These are phyloP conservation scores for Aspergillus indologenus DNA, from an alignment of 495 filamentous ascomycete species.

Conservation along the genomic window DNA sequence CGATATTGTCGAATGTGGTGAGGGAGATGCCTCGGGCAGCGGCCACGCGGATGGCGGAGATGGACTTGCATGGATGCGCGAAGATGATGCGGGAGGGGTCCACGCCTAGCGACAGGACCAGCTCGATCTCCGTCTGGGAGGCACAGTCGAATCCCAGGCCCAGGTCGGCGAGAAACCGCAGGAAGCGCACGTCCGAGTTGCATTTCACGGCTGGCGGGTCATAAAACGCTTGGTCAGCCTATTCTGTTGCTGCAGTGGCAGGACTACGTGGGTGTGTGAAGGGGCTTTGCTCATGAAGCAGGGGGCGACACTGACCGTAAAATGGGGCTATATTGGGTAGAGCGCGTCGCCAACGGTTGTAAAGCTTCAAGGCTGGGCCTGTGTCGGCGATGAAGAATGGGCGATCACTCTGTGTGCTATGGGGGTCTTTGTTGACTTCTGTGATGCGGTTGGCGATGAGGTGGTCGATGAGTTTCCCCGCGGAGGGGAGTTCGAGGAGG, in stretches of 20 bases:
- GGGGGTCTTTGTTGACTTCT: not conserved
- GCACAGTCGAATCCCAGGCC: conserved; percentile 36
- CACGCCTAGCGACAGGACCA: conserved; percentile 27
- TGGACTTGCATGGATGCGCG: conserved; percentile 33
- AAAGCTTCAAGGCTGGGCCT: not conserved
- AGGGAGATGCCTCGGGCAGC: conserved; percentile 16
- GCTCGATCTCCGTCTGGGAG: conserved; percentile 27
- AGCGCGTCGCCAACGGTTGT: not conserved
- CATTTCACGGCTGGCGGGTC: conserved; percentile 32
- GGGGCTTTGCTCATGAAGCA: no score
- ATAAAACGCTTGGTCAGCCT: conserved; percentile 8
- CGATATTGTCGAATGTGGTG: conserved; percentile 36
- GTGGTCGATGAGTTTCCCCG: not conserved
- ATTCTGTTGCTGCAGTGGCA: not conserved
- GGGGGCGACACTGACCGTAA: not conserved
- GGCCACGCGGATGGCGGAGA: conserved; percentile 23
- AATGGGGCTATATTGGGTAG: not conserved
- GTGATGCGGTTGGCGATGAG: not conserved
- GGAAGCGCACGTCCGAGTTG: conserved; percentile 28
- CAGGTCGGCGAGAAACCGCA: conserved; percentile 23
- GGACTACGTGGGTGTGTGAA: not conserved
- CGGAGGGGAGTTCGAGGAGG: not conserved
- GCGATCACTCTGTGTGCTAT: not conserved
- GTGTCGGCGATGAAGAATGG: not conserved
- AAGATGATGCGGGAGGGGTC: conserved; percentile 32